Conservation (phyloP, 2,329 filamentous ascomycete genomes). For the Trichothecium sympodiale region DNA sequence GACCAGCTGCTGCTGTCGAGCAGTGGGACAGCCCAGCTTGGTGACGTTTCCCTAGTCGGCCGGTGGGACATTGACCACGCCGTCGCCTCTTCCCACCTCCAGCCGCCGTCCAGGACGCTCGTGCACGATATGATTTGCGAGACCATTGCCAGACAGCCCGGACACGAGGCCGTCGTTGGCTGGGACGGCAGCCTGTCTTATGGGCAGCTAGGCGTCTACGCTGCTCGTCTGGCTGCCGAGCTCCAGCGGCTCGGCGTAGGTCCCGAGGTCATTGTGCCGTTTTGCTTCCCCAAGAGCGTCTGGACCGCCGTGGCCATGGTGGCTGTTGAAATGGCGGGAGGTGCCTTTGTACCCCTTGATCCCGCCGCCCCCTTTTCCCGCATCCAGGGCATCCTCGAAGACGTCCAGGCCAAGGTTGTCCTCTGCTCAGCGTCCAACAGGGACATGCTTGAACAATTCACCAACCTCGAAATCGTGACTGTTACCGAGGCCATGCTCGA, state of each 20-base stretch:
- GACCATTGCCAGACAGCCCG: background rate
- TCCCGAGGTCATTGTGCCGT: conserved; percentile 27
- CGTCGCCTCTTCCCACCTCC: conserved; percentile 8
- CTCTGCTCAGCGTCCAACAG: conserved; percentile 25
- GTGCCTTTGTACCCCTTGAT: conserved; percentile 33
- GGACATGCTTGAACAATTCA: too few species aligned
- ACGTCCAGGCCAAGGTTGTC: conserved; percentile 25
- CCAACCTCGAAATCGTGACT: conserved; percentile 14
- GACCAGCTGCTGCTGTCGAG: background rate
- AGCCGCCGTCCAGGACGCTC: conserved; percentile 24
- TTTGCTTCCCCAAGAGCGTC: conserved; percentile 37
- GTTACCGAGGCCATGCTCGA: conserved; percentile 19
- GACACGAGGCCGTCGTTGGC: conserved; percentile 16
- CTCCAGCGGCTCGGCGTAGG: conserved; percentile 22
- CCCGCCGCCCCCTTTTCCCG: conserved; percentile 32
- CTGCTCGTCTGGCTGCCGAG: conserved; percentile 22
- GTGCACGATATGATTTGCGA: background rate
- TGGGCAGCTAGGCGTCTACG: conserved; percentile 1
- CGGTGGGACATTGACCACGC: background rate
- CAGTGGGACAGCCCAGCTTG: background rate
- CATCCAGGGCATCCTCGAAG: conserved; percentile 30
- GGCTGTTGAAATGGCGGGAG: conserved; percentile 35
- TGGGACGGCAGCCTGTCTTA: conserved; percentile 40
- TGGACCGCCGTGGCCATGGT: conserved; percentile 34
- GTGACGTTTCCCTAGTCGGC: background rate